Evolutionary conservation across 768 basidiomycete species (phyloP).

Genomic region (Collybiopsis confluens): DNA sequence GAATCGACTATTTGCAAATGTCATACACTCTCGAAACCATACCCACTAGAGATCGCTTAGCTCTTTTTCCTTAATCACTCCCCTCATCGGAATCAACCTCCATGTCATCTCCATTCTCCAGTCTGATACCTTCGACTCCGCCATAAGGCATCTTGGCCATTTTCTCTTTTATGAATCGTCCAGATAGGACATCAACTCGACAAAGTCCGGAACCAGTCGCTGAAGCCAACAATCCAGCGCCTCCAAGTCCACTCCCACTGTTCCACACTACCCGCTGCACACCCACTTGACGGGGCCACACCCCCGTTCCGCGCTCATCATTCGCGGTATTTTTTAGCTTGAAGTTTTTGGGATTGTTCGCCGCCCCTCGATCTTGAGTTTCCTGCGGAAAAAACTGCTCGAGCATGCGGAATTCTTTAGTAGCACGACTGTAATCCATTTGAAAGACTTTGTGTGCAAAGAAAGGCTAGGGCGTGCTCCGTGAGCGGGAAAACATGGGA

Average conservation of each 20-base stretch:
- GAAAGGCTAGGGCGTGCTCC: conserved; percentile 51
- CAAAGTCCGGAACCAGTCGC: conserved; percentile 84
- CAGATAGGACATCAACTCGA: conserved; percentile 75
- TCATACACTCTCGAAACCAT: no score
- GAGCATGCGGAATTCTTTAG: conserved; percentile 79
- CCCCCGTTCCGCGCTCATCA: conserved; percentile 44
- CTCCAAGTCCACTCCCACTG: conserved; percentile 21
- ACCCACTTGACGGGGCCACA: conserved; percentile 77
- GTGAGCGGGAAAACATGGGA: neutral
- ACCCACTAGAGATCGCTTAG: no score
- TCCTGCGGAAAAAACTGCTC: conserved; percentile 80
- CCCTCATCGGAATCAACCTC: conserved; percentile 30
- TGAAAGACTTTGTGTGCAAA: conserved; percentile 79
- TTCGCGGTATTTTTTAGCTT: conserved; percentile 28
- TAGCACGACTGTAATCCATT: conserved; percentile 79
- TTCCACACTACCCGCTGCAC: conserved; percentile 85
- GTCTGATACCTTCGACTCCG: conserved; percentile 55
- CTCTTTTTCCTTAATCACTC: conserved; percentile 26
- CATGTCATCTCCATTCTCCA: conserved; percentile 44
- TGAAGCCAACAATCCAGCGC: conserved; percentile 35
- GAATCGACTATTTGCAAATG: no score
- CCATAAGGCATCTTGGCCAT: conserved; percentile 49
- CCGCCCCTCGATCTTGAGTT: conserved; percentile 41
- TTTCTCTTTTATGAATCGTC: conserved; percentile 66
- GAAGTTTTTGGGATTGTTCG: conserved; percentile 26